A percentile compares a stretch with the other conserved stretches of the same genome.
These are phyloP conservation scores for Umbelopsis sp. DNA, from an alignment of 192 early-diverging fungal species.

Conservation along the genomic window DNA sequence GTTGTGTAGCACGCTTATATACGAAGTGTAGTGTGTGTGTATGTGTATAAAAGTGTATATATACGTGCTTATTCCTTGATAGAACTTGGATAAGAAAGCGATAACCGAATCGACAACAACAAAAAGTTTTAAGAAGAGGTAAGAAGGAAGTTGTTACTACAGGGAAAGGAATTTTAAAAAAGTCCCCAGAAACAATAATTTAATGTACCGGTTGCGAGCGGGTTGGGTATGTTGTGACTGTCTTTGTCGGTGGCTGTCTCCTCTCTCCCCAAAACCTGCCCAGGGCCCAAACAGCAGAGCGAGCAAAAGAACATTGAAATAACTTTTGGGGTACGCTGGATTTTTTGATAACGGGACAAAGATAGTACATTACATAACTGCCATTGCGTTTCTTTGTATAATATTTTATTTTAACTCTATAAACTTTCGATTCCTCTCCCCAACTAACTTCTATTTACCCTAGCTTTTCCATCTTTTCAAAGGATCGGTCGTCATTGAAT, in stretches of 20 bases:
- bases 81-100: conserved; percentile 2
- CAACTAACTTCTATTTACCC: too few species aligned
- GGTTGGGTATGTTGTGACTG: conserved; percentile 20
- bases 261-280: neutral
- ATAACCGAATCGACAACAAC: conserved; percentile 10
- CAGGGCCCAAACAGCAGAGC: neutral
- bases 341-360: too few species aligned
- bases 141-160: neutral
- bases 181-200: conserved; percentile 19
- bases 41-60: conserved; percentile 9
- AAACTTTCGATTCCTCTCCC: too few species aligned
- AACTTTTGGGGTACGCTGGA: neutral
- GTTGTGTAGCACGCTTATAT: neutral
- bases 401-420: too few species aligned
- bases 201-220: conserved; percentile 13
- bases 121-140: neutral
- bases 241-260: conserved; percentile 11
- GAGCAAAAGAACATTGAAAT: neutral
- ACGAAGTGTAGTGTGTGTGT: neutral
- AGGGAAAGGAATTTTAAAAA: neutral
- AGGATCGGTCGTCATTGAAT: too few species aligned
- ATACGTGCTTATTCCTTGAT: neutral
- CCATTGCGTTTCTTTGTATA: too few species aligned
- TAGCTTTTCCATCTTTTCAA: too few species aligned
- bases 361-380: too few species aligned